Evolutionary conservation across 345 rosid species (phyloP).

Genomic region (Syzygium aqueum): DNA sequence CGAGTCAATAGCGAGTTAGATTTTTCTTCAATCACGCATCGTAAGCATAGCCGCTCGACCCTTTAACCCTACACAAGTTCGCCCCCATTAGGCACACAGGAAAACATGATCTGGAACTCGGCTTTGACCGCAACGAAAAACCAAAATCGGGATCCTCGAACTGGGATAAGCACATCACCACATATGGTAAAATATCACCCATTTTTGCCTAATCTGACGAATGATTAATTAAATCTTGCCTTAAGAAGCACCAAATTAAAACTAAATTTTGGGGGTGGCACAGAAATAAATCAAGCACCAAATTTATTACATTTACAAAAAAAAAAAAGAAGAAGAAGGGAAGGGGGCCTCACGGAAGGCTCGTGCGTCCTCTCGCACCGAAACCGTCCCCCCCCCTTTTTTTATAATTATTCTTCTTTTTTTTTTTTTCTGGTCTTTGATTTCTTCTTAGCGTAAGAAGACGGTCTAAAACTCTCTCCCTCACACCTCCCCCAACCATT

Average conservation of each 20-base stretch:
- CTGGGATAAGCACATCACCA: background rate
- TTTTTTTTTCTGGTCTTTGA: background rate
- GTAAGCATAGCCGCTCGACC: background rate
- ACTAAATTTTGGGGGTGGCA: background rate
- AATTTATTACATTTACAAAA: too few species aligned
- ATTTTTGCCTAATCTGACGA: too few species aligned
- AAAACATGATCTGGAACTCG: background rate
- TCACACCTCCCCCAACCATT: background rate
- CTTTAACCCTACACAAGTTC: background rate
- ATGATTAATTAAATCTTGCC: background rate
- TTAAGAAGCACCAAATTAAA: background rate
- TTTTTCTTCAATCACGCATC: background rate
- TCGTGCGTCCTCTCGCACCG: background rate
- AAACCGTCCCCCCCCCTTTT: background rate
- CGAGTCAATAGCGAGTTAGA: background rate
- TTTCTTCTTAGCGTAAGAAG: background rate
- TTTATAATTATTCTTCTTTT: too few species aligned
- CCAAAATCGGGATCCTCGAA: background rate
- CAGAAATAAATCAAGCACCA: too few species aligned
- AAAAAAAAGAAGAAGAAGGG: too few species aligned
- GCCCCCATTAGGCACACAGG: background rate
- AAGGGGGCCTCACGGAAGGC: background rate
- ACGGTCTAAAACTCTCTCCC: background rate
- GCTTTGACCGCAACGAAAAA: fast-evolving
- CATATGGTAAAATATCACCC: background rate